Base-by-base conservation (phyloP, 345 rosid species). In the Camelina sativa region DNA sequence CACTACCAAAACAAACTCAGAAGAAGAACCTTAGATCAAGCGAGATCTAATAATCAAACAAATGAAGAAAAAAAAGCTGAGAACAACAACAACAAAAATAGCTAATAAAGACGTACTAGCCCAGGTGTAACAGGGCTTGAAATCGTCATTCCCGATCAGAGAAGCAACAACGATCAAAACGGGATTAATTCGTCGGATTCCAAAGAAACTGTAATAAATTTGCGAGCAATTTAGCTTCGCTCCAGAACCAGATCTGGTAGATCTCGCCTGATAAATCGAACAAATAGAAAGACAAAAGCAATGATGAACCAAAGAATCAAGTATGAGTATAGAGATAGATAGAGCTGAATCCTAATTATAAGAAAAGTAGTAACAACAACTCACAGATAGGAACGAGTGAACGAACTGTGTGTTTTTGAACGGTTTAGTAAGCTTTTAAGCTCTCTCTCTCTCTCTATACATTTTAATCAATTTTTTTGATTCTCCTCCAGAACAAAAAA, bases 101-200 rank as follows among this genome's bases (percentile, higher is more conserved):
- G 38, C 10, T 40, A 25, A 25, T 20, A 60, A 53, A 38, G 58
- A 81, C 82, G 75, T 61, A 91, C 98, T 84, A 91, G 98, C 57
- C 90, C 90, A 53, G 96, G 90, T 62, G 92, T 84, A 50, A 89
- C 58, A 47, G 90, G 86, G 75, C 83, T 76, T 67, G 65, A 48
- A 72, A 84, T 79, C 82, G 71, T 54, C 93, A 86, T 88, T 73
- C 65, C 25, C 74, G 65, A 67, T 16, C 41, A 70, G 57, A 68
- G 69, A 63, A 55, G 11, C 4, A 57, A 46, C 4, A 25, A 28
- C 60, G 41, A 57, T 41, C 60, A 57, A 25, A 74, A 23, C 68
- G 28, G 46, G 5, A 76, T 9, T 9, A 55, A 44, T 11, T n/a
- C 64, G 20, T 53, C 64, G 41, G 75, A 64, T 46, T 54, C 56